Evolutionary conservation across 352 stramenopile genomes (phyloP).

Genomic region (Globisporangium mamillatum): DNA sequence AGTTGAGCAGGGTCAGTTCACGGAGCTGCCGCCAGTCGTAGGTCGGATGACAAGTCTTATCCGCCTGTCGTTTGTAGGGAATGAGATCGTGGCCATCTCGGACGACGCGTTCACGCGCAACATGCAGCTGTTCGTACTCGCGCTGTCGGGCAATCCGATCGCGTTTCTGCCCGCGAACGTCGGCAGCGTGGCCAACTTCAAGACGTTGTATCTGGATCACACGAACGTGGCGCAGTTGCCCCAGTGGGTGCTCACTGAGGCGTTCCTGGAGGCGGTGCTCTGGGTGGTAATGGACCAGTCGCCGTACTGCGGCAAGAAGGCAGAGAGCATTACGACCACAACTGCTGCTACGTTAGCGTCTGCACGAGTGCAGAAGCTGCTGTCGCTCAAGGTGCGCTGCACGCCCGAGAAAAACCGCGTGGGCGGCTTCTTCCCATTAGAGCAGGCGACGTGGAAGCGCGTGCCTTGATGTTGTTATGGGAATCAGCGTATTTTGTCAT

Average conservation of each 20-base stretch:
- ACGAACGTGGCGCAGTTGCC: conserved; percentile 3
- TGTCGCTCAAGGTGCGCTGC: conserved; percentile 15
- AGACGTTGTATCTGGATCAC: conserved; percentile 14
- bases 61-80: conserved; percentile 12
- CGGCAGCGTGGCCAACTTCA: conserved; percentile 9
- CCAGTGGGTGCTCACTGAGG: conserved; percentile 1
- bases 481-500: too few relatives aligned
- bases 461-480: background rate
- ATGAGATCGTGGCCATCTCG: conserved; percentile 6
- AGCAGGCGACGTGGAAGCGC: background rate
- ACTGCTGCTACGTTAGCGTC: background rate
- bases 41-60: conserved; percentile 11
- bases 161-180: background rate
- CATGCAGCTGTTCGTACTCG: conserved; percentile 12
- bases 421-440: conserved; percentile 10
- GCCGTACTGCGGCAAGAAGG: background rate
- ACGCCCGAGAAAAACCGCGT: conserved; percentile 13
- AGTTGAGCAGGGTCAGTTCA: conserved; percentile 1
- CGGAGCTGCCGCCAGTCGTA: background rate
- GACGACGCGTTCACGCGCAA: conserved; percentile 1
- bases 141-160: conserved; percentile 12
- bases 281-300: conserved; percentile 2
- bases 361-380: conserved; percentile 4
- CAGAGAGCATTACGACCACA: too few relatives aligned
- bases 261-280: conserved; percentile 13